Evolutionary conservation across 2,329 filamentous ascomycete species (phyloP).

Genomic region (Clarireedia paspali): DNA sequence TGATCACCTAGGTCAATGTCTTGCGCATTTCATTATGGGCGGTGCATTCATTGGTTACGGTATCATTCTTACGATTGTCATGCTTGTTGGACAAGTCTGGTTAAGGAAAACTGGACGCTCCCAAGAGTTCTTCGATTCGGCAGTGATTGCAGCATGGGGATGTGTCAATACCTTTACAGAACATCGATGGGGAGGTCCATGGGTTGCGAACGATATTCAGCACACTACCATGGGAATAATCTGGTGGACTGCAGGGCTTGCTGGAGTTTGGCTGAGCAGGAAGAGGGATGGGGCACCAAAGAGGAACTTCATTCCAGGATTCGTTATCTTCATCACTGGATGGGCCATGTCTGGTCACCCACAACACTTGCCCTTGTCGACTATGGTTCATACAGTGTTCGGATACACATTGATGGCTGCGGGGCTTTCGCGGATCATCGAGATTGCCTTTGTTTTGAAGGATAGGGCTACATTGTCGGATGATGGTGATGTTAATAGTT

Average conservation of each 20-base stretch:
- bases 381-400: conserved; percentile 81
- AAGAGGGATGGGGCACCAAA: conserved; percentile 78
- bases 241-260: conserved; percentile 91
- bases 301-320: conserved; percentile 85
- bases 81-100: conserved; percentile 86
- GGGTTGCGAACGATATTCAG: conserved; percentile 92
- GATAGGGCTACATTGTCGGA: conserved; percentile 59
- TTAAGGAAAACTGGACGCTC: conserved; percentile 73
- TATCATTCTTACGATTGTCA: conserved; percentile 74
- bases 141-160: conserved; percentile 88
- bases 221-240: conserved; percentile 99
- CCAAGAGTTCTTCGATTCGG: conserved; percentile 94
- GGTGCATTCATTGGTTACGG: conserved; percentile 93
- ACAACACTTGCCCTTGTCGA: conserved; percentile 75
- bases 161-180: conserved; percentile 98
- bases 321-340: conserved; percentile 86
- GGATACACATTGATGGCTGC: conserved; percentile 94
- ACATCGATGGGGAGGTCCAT: conserved; percentile 82
- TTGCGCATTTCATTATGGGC: conserved; percentile 98
- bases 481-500: conserved; percentile 67
- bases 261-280: conserved; percentile 86
- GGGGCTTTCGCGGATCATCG: conserved; percentile 76
- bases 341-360: conserved; percentile 94
- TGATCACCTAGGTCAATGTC: conserved; percentile 86
- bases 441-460: conserved; percentile 79